Percentiles rank a stretch among this genome's conserved stretches.
These are phyloP conservation scores for Athelia sp. DNA, from an alignment of 1,284 basidiomycete species.

Conservation along the genomic window DNA sequence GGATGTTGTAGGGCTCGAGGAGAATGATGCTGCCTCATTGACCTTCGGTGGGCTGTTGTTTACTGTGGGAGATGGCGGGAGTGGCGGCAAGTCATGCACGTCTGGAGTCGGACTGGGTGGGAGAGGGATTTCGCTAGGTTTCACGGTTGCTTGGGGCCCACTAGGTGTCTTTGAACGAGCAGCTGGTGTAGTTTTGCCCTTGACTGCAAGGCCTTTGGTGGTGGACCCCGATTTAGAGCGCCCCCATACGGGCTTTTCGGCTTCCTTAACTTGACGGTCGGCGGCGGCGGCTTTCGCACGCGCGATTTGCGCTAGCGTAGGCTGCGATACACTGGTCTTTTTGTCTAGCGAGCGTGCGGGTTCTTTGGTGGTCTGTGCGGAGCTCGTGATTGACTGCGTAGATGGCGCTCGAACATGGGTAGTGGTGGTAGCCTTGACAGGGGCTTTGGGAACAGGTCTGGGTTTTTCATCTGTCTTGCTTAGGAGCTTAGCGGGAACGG, in stretches of 20 bases:
- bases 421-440: neutral
- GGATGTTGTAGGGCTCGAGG: neutral
- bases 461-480: slow-evolving; percentile 3
- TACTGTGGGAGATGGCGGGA: neutral
- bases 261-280: slow-evolving; percentile 4
- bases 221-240: slow-evolving; percentile 8
- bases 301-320: slow-evolving; percentile 17
- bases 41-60: neutral
- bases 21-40: neutral
- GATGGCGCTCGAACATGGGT: neutral
- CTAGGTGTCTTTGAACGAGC: neutral
- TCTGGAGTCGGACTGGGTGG: slow-evolving; percentile 20
- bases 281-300: slow-evolving; percentile 9
- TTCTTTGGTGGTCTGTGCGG: too few species aligned
- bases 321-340: slow-evolving; percentile 11
- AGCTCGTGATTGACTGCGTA: neutral
- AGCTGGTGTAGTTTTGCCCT: neutral
- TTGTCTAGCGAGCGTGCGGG: too few species aligned
- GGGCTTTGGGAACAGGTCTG: neutral
- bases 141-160: neutral
- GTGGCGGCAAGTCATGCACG: neutral
- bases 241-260: slow-evolving; percentile 4
- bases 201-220: slow-evolving; percentile 9
- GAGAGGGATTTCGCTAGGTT: slow-evolving; percentile 19
- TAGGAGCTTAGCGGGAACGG: slow-evolving; percentile 7